Evolutionary conservation across 2,329 filamentous ascomycete species (phyloP).

Genomic region (Fonsecaea monophora): DNA sequence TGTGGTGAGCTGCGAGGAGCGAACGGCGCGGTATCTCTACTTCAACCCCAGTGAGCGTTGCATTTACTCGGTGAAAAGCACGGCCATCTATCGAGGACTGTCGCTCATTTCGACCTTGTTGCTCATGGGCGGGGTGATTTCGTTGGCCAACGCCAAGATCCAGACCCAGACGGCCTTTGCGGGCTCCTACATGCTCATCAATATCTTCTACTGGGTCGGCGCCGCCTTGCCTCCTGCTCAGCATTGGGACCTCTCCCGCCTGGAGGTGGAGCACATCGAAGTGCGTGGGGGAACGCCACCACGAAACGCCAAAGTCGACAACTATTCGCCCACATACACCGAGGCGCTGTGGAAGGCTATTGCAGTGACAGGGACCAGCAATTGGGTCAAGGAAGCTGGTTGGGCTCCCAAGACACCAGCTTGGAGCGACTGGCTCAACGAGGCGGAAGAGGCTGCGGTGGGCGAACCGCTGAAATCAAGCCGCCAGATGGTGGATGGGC

Average conservation of each 20-base stretch:
- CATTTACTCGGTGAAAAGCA: constrained; percentile 52
- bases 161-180: constrained; percentile 58
- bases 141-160: constrained; percentile 57
- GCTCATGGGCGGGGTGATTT: constrained; percentile 61
- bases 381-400: constrained; percentile 52
- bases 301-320: constrained; percentile 42
- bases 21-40: constrained; percentile 59
- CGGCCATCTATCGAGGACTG: constrained; percentile 53
- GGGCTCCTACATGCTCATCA: constrained; percentile 57
- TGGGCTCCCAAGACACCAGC: constrained; percentile 51
- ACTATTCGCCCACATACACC: constrained; percentile 50
- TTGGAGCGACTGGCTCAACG: constrained; percentile 52
- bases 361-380: constrained; percentile 51
- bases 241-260: constrained; percentile 58
- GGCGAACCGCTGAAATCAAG: constrained; percentile 34
- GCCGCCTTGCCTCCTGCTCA: constrained; percentile 55
- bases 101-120: constrained; percentile 59
- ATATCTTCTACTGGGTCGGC: constrained; percentile 59
- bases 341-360: constrained; percentile 59
- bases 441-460: constrained; percentile 43
- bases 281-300: constrained; percentile 38
- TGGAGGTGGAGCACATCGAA: constrained; percentile 45
- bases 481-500: constrained; percentile 27
- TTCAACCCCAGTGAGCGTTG: constrained; percentile 59
- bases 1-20: constrained; percentile 57